A percentile compares a stretch with the other conserved stretches of the same genome.
Evolutionary conservation across 2,329 filamentous ascomycete species (phyloP).

Genomic region (Fusarium pseudocircinatum): DNA sequence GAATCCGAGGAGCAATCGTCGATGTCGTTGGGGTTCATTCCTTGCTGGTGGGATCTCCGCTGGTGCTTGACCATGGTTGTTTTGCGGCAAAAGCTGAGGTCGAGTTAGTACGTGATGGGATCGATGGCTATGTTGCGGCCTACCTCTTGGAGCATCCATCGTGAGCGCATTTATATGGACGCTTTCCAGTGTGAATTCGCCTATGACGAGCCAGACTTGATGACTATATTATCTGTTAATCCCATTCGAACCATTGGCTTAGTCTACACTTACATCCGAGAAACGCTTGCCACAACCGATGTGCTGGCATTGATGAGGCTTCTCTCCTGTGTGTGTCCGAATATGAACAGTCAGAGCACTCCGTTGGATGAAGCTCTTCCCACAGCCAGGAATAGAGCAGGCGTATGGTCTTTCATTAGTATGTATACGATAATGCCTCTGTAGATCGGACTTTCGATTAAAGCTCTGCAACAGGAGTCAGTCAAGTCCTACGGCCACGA

Average conservation of each 20-base stretch:
- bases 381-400: slow-evolving; percentile 68
- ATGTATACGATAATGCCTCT: slow-evolving; percentile 76
- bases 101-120: slow-evolving; percentile 26
- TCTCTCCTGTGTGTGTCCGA: slow-evolving; percentile 76
- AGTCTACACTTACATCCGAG: slow-evolving; percentile 66
- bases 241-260: neutral
- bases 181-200: slow-evolving; percentile 72
- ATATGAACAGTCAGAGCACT: slow-evolving; percentile 77
- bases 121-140: slow-evolving; percentile 12
- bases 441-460: slow-evolving; percentile 76
- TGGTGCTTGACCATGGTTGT: slow-evolving; percentile 77
- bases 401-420: slow-evolving; percentile 76
- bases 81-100: slow-evolving; percentile 72
- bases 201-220: slow-evolving; percentile 73
- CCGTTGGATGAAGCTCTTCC: slow-evolving; percentile 76
- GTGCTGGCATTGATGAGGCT: slow-evolving; percentile 74
- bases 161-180: slow-evolving; percentile 71
- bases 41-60: slow-evolving; percentile 68
- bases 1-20: slow-evolving; percentile 66
- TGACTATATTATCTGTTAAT: slow-evolving; percentile 55
- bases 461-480: slow-evolving; percentile 63
- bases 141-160: slow-evolving; percentile 71
- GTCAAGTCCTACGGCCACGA: neutral
- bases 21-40: slow-evolving; percentile 63
- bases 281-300: slow-evolving; percentile 74